Evolutionary conservation across 441 rosid genomes (phyloP).

Genomic region (Sinapis alba): DNA sequence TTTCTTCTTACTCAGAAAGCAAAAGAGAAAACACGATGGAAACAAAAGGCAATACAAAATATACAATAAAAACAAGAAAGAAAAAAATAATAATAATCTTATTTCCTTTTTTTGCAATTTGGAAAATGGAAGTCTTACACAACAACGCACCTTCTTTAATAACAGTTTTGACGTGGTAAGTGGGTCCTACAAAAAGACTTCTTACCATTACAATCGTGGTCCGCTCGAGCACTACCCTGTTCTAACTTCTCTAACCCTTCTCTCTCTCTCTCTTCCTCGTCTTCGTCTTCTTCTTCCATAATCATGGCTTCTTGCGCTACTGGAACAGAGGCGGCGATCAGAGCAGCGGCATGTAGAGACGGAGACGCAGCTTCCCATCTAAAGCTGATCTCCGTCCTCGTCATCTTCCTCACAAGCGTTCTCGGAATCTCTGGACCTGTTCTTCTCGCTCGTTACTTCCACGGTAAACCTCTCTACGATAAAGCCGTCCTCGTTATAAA

Average conservation of each 20-base stretch:
- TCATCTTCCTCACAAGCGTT: slow-evolving; percentile 74
- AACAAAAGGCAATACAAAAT: not conserved
- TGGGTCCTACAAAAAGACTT: slow-evolving; percentile 28
- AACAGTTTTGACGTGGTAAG: slow-evolving; percentile 33
- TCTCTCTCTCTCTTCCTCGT: slow-evolving; percentile 6
- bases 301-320: slow-evolving; percentile 49
- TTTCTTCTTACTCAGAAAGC: not conserved
- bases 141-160: slow-evolving; percentile 37
- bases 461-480: slow-evolving; percentile 77
- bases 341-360: slow-evolving; percentile 64
- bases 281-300: not conserved
- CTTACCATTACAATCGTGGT: slow-evolving; percentile 18
- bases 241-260: not conserved
- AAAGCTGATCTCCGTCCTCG: slow-evolving; percentile 56
- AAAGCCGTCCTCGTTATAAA: slow-evolving; percentile 67
- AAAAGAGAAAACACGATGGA: slow-evolving; percentile 1
- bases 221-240: slow-evolving; percentile 10
- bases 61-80: not conserved
- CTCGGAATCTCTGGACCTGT: slow-evolving; percentile 71
- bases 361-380: slow-evolving; percentile 66
- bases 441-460: slow-evolving; percentile 71
- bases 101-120: not conserved
- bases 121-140: slow-evolving; percentile 42
- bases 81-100: not conserved
- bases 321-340: slow-evolving; percentile 48